Evolutionary conservation across 768 basidiomycete species (phyloP).

Genomic region (Dacryopinax spathularia): DNA sequence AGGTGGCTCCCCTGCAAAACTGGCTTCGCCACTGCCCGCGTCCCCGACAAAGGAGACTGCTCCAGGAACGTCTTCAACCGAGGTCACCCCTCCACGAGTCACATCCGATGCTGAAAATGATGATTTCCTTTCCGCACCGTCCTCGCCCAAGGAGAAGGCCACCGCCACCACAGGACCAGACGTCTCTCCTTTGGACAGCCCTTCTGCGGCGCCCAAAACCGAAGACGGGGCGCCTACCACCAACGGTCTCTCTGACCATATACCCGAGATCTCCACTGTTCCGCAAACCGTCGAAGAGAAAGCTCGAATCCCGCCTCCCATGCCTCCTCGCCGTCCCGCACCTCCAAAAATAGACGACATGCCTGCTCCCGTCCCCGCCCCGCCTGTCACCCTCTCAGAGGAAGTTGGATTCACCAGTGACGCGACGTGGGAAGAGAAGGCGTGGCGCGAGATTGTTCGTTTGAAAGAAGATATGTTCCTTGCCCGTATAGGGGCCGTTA

Average conservation of each 20-base stretch:
- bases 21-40: neutral
- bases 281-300: neutral
- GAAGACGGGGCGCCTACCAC: neutral
- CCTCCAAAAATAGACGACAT: neutral
- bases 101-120: neutral
- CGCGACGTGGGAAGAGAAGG: slow-evolving; percentile 69
- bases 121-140: neutral
- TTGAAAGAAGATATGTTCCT: slow-evolving; percentile 77
- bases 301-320: neutral
- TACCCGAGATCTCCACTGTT: neutral
- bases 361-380: neutral
- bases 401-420: slow-evolving; percentile 34
- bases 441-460: slow-evolving; percentile 63
- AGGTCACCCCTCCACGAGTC: neutral
- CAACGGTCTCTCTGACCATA: neutral
- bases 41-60: neutral
- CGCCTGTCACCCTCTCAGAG: slow-evolving; percentile 5
- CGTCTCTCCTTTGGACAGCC: neutral
- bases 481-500: slow-evolving; percentile 53
- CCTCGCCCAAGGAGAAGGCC: slow-evolving; percentile 4
- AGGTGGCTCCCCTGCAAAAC: slow-evolving; percentile 1
- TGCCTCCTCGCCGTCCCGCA: neutral
- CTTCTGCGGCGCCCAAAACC: neutral
- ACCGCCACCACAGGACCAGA: neutral
- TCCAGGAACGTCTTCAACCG: neutral